Evolutionary conservation across 148 eudicot species (phyloP), one percentile per base, ranked within the genome.

Genomic region (Drosera capensis): DNA sequence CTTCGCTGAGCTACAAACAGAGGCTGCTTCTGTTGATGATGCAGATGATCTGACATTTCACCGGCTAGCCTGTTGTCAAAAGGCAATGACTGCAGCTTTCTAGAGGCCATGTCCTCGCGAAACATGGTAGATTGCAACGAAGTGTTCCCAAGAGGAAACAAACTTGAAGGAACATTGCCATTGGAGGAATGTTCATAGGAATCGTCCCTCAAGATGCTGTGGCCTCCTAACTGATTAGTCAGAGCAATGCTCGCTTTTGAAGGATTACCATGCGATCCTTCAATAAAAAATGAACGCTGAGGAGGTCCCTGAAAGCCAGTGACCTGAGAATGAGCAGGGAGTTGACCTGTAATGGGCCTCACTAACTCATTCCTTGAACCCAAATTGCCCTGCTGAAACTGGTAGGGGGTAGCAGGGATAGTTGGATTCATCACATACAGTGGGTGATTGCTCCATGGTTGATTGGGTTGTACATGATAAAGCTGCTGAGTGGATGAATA

Each of bases 361-460:
- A 57, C 26, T 24, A 69, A 62, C 37, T 77, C 67, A 62, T 50
- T 67, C 59, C 73, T 55, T 50, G 60, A 43, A 46, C 71, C 71
- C 31, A 59, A 45, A 43, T 48, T 62, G 48, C 68, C 71, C 54
- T 60, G 87, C 63, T 74, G 92, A 62, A 63, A 65, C 31, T 58
- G 68, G 25, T 48, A 54, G 36, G 66, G 64, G 40, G 43, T 44
- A 52, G 64, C 62, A 62, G 59, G 55, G 17, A 57, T 45, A 14
- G 62, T 50, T 26, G 60, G 59, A 45, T 54, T 58, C 44, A 54
- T 47, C 30, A 40, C 13, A 55, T 60, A 65, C 5, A 56, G 55
- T 13, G 71, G 71, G 12, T 30, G 74, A 17, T 56, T 25, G 51
- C 48, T 57, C 82, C 78, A 72, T 51, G 72, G 34, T 30, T 70